A percentile compares a stretch with the other conserved stretches of the same genome.
Conservation (phyloP, 305 asterid species). For the Fraxinus ornus region DNA sequence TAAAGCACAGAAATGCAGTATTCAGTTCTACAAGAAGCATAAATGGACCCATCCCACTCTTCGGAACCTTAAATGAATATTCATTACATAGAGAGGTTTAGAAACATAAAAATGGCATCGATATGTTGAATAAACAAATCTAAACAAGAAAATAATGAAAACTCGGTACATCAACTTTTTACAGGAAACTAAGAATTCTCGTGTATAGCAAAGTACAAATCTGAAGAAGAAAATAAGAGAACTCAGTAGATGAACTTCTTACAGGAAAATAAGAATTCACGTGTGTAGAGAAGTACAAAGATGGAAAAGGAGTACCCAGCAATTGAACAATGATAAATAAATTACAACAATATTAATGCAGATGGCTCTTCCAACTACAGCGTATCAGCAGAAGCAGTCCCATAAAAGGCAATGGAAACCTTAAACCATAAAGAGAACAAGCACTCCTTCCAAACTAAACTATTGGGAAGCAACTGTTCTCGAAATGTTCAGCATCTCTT, state of each 20-base stretch:
- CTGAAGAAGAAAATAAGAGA: neutral
- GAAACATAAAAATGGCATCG: neutral
- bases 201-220: neutral
- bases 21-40: neutral
- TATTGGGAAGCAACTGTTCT: neutral
- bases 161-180: neutral
- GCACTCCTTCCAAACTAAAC: neutral
- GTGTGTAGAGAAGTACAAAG: neutral
- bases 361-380: neutral
- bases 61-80: neutral
- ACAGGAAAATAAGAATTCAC: neutral
- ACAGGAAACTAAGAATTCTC: neutral
- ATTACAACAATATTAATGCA: neutral
- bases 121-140: neutral
- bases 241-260: neutral
- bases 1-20: constrained; percentile 10
- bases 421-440: constrained; percentile 8
- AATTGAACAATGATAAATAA: neutral
- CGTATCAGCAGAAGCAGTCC: neutral
- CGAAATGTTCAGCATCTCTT: neutral
- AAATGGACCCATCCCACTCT: neutral
- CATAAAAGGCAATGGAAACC: neutral
- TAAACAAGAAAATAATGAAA: neutral
- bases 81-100: neutral
- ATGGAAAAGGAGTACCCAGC: neutral